Percentiles rank a stretch among this genome's conserved stretches.
Evolutionary conservation across 441 rosid species (phyloP).

Genomic region (Pelargonium exstipulatum): DNA sequence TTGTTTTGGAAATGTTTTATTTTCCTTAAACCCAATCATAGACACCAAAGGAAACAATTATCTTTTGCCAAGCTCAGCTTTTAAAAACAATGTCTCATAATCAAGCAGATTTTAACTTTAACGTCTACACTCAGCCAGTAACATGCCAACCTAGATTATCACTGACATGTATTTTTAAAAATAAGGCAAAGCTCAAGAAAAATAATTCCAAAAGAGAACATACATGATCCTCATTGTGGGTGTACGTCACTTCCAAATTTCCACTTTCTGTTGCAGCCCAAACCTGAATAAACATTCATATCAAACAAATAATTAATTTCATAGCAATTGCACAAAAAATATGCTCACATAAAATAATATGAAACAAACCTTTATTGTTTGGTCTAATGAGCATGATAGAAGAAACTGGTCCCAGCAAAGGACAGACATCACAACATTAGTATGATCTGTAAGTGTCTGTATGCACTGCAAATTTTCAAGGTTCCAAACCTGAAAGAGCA

Average conservation of each 20-base stretch:
- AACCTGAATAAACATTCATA: slow-evolving; percentile 42
- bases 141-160: neutral
- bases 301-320: slow-evolving; percentile 1
- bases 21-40: neutral
- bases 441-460: slow-evolving; percentile 74
- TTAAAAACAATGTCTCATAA: neutral
- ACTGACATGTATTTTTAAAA: neutral
- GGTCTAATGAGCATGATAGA: slow-evolving; percentile 88
- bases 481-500: slow-evolving; percentile 70
- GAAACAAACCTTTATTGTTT: slow-evolving; percentile 69
- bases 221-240: slow-evolving; percentile 89
- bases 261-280: slow-evolving; percentile 96
- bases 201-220: slow-evolving; percentile 21
- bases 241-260: slow-evolving; percentile 82
- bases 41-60: neutral
- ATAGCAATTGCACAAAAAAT: neutral
- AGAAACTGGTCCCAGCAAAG: slow-evolving; percentile 99
- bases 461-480: slow-evolving; percentile 85
- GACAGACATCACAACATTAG: slow-evolving; percentile 89
- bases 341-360: neutral
- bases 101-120: neutral
- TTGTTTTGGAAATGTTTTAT: too few species aligned
- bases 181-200: neutral
- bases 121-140: neutral
- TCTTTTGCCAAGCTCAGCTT: neutral